These are phyloP conservation scores for Atalantia buxifolia DNA, from an alignment of 345 rosid species.

Conservation along the genomic window DNA sequence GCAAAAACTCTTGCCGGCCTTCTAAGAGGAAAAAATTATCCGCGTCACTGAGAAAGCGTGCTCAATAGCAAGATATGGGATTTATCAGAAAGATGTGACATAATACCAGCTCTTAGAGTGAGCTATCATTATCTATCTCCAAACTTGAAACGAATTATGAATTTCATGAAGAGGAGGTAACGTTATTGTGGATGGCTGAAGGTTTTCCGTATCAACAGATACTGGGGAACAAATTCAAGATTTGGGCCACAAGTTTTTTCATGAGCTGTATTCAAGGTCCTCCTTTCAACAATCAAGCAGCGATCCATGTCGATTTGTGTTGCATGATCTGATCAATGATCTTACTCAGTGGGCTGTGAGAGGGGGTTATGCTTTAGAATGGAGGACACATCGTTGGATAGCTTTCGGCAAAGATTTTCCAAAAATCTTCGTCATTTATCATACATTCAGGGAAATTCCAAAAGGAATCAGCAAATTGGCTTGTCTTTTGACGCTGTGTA, in stretches of 20 bases:
- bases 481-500: background rate
- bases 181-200: constrained; percentile 37
- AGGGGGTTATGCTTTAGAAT: background rate
- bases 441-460: background rate
- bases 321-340: constrained; percentile 12
- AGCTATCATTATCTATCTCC: constrained; percentile 31
- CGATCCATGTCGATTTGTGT: background rate
- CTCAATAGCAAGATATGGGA: constrained; percentile 25
- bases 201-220: constrained; percentile 3
- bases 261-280: background rate
- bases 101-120: constrained; percentile 27
- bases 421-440: background rate
- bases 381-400: background rate
- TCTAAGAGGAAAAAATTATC: constrained; percentile 19
- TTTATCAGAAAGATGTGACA: constrained; percentile 12
- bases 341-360: background rate
- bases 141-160: constrained; percentile 31
- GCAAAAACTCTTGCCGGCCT: constrained; percentile 32
- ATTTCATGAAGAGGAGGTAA: constrained; percentile 24
- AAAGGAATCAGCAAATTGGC: background rate
- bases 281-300: background rate
- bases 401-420: background rate
- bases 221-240: background rate
- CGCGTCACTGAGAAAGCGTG: constrained; percentile 19
- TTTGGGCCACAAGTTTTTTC: background rate